A percentile compares a stretch with the other conserved stretches of the same genome.
These are phyloP conservation scores for Triglochin maritima DNA, from an alignment of 106 monocot genomes.

Conservation along the genomic window DNA sequence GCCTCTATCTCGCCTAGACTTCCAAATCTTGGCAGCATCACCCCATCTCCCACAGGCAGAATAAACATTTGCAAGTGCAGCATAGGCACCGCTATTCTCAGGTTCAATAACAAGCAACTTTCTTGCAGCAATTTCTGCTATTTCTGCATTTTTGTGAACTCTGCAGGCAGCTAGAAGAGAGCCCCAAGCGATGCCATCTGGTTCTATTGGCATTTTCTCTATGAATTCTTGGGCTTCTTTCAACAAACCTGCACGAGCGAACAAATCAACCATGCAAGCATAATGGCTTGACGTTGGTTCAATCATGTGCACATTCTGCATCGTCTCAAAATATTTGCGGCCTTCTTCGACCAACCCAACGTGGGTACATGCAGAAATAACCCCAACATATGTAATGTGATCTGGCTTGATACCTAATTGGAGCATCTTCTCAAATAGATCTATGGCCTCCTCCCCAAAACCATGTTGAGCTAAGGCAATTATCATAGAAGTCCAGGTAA, in stretches of 20 bases:
- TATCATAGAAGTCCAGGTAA: constrained; percentile 94
- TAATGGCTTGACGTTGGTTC: constrained; percentile 77
- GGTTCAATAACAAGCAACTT: constrained; percentile 55
- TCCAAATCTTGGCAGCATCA: constrained; percentile 66
- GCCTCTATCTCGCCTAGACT: constrained; percentile 63
- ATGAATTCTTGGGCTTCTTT: constrained; percentile 71
- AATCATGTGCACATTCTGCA: constrained; percentile 57
- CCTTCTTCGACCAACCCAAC: constrained; percentile 64
- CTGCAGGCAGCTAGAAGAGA: constrained; percentile 69
- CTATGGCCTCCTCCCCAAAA: constrained; percentile 58
- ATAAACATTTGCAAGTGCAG: constrained; percentile 82
- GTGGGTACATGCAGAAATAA: constrained; percentile 84
- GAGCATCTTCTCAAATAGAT: constrained; percentile 71
- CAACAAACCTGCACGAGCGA: constrained; percentile 55
- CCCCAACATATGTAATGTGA: constrained; percentile 83
- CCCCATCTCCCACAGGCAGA: constrained; percentile 75
- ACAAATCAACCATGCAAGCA: constrained; percentile 84
- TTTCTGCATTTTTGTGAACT: constrained; percentile 59
- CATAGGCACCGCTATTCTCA: constrained; percentile 74
- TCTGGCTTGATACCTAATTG: constrained; percentile 38
- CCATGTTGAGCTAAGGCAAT: constrained; percentile 92
- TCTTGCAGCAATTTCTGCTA: constrained; percentile 59
- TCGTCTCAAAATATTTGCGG: constrained; percentile 45
- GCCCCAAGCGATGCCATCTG: constrained; percentile 87
- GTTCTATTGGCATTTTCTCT: constrained; percentile 57